A percentile compares a stretch with the other conserved stretches of the same genome.
These are phyloP conservation scores for Collariella sp. DNA, from an alignment of 495 filamentous ascomycete genomes.

Conservation along the genomic window DNA sequence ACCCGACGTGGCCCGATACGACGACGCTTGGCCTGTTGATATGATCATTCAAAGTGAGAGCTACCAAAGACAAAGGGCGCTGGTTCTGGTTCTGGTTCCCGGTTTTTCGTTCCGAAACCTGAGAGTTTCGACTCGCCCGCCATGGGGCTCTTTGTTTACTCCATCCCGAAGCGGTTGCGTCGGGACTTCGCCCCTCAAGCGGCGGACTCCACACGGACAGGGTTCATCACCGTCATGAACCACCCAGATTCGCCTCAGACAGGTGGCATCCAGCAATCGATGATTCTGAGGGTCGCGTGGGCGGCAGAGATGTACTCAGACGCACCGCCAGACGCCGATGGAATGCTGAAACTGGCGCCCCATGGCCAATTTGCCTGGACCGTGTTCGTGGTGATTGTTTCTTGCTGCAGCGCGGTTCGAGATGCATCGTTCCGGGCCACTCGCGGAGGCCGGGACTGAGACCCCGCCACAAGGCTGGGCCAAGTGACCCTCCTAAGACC, in stretches of 20 bases:
- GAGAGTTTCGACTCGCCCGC: neutral
- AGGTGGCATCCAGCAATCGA: neutral
- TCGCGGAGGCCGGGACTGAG: too few relatives aligned
- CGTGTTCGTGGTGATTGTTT: constrained; percentile 6
- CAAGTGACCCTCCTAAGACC: constrained; percentile 21
- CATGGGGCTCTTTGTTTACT: neutral
- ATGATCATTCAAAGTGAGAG: neutral
- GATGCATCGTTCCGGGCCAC: constrained; percentile 18
- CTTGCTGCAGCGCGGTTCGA: constrained; percentile 19
- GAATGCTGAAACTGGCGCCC: constrained; percentile 25
- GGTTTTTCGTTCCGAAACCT: neutral
- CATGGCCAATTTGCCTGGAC: constrained; percentile 17
- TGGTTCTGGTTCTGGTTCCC: neutral
- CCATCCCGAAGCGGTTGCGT: neutral
- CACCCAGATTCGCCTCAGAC: neutral
- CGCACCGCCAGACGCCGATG: too few relatives aligned
- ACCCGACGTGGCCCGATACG: constrained; percentile 25
- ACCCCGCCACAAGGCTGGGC: too few relatives aligned
- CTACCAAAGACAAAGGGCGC: neutral
- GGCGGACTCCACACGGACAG: neutral
- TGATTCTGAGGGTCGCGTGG: constrained; percentile 4
- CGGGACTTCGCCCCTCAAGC: neutral
- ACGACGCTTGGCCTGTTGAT: constrained; percentile 4
- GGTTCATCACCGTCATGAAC: neutral
- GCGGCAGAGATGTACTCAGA: constrained; percentile 9